Base-by-base conservation (phyloP, 2,329 filamentous ascomycete genomes). In the Pseudogymnoascus sp. region DNA sequence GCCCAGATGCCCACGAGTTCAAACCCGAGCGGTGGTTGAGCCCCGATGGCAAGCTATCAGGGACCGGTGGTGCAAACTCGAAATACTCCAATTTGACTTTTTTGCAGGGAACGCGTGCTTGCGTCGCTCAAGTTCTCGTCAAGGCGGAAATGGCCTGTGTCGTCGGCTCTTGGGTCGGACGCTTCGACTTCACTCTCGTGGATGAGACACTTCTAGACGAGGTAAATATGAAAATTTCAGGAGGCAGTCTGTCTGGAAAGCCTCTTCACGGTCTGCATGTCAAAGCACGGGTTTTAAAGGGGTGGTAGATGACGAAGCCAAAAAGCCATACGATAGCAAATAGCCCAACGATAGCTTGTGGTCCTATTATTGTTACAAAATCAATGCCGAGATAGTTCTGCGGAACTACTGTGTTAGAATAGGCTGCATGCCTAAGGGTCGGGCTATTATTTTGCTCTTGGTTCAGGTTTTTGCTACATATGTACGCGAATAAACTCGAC, bases 101-200 rank as follows among this genome's bases (percentile, higher is more conserved):
- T 76, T 75, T 96, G 64, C 91, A 96, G 72, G 93, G 93, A 0
- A 91, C 92, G 1, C 79, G 92, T 61, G 89, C 87, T 71, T 96
- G 93, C 72, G 96, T 96, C 69, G 93, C 92, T 0, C 83, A 87
- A 74, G 80, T 80, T 1, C 96, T 96, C 76, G 89, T 93, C 0
- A 88, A 86, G 72, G 85, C 88, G 0, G 93, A 97, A 78, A 90
- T 96, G 75, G 91, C 90, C 7, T 93, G 89, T 71, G 76, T 97
- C 66, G 73, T 97, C 54, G 92, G 91, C 18, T 82, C 85, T 6
- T 86, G 89, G 81, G 82, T 93, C 3, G 91, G 91, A 0, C 81
- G 84, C 39, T 96, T 96, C 74, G 82, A 86, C 71, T 86, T 87
- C 72, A 77, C 77, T 67, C 71, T 87, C 62, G 42, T 26, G 42